Evolutionary conservation across 2,329 filamentous ascomycete species (phyloP), one percentile per base, ranked within the genome.

Genomic region (Fusarium bulbicola): DNA sequence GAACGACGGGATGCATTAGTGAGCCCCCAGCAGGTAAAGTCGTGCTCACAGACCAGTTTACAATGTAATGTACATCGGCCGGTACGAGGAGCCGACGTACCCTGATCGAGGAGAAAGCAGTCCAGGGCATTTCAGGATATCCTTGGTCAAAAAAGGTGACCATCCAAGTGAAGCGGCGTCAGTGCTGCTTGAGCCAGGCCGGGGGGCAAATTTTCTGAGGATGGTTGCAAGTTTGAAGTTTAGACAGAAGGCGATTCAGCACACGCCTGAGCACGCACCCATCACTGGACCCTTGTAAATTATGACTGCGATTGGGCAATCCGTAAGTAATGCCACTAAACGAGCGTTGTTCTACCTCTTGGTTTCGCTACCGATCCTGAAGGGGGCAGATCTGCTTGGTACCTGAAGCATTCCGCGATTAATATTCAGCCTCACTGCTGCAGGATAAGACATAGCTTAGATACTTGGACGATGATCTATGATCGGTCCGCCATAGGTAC

Each of bases 21-120:
- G 39, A 59, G 49, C 56, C 45, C 50, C 37, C 34, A 64, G 39
- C 24, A 52, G 37, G 54, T 52, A 54, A n/a, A 39, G 50, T 54
- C 28, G 50, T 40, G 50, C 34, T 39, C 37, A 58, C 53, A 66
- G 50, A 62, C 75, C 68, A 64, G 59, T 61, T 61, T 58, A 43
- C 45, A 61, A 42, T 36, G 24, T 28, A 11, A 43, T 45, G 37
- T 43, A 50, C 47, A 34, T 34, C 15, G 58, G 59, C 59, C 43
- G 70, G 70, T 77, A 77, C 75, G 62, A 59, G 73, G 72, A 77
- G 70, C 75, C 75, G 75, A 68, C 66, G 62, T 75, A 75, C 66
- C 66, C 69, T 59, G 59, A 47, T 49, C 37, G 61, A 39, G 57
- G 59, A n/a, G 32, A 14, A 34, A 13, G 32, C 24, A 67, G 36